These are phyloP conservation scores for Hymenoscyphus scutula DNA, from an alignment of 2,329 filamentous ascomycete genomes.

Conservation along the genomic window DNA sequence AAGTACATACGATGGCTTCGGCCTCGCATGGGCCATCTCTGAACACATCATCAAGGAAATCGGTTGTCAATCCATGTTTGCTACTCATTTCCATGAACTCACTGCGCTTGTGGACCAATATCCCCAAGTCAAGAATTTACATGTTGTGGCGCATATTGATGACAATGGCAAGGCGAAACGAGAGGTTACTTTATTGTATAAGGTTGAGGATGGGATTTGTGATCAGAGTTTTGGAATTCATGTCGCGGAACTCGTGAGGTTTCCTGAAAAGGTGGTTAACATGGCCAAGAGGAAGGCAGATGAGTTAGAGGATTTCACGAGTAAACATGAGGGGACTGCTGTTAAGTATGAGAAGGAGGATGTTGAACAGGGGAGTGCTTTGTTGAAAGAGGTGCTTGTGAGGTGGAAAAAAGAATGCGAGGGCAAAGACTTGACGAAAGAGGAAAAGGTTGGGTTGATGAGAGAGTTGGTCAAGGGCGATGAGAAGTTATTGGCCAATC, in stretches of 20 bases:
- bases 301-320: constrained; percentile 92
- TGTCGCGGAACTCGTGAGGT: constrained; percentile 92
- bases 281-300: constrained; percentile 99
- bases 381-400: constrained; percentile 79
- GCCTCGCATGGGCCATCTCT: constrained; percentile 97
- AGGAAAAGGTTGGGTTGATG: constrained; percentile 76
- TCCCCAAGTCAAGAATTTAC: constrained; percentile 85
- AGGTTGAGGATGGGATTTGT: constrained; percentile 91
- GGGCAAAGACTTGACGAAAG: constrained; percentile 59
- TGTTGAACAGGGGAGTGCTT: constrained; percentile 79
- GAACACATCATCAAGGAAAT: constrained; percentile 97
- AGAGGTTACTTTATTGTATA: constrained; percentile 94
- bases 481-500: constrained; percentile 59
- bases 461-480: constrained; percentile 76
- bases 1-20: constrained; percentile 97
- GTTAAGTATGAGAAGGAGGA: constrained; percentile 74
- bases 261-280: constrained; percentile 93
- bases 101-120: constrained; percentile 86
- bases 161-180: constrained; percentile 46
- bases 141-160: constrained; percentile 91
- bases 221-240: constrained; percentile 99
- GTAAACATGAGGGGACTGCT: constrained; percentile 64
- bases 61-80: constrained; percentile 89
- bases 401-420: constrained; percentile 80
- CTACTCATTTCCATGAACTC: constrained; percentile 97